A percentile compares a stretch with the other conserved stretches of the same genome.
Evolutionary conservation across 257 asterid species (phyloP).

Genomic region (Lithospermum erythrorhizon): DNA sequence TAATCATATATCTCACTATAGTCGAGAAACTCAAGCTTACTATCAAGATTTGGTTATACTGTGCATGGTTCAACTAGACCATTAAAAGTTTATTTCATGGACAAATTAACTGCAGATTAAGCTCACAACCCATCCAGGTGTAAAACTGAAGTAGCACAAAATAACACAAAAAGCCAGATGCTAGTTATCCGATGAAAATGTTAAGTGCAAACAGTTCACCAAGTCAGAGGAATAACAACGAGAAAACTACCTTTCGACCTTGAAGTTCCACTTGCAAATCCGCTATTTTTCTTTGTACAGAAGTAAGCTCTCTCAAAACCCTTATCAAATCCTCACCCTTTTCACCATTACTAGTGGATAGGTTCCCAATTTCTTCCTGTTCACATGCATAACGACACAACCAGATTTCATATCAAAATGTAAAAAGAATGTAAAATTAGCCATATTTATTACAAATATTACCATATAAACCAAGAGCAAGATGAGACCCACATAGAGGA

Average conservation of each 20-base stretch:
- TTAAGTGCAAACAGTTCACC: neutral
- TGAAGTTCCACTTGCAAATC: constrained; percentile 99
- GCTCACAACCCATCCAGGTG: neutral
- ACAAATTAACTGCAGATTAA: neutral
- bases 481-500: neutral
- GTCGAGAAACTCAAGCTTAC: too few species aligned
- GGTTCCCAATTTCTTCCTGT: constrained; percentile 70
- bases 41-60: too few species aligned
- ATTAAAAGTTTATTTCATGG: neutral
- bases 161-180: neutral
- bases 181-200: neutral
- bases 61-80: neutral
- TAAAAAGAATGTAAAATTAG: neutral
- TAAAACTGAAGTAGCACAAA: neutral
- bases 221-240: neutral
- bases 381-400: constrained; percentile 13
- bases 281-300: constrained; percentile 83
- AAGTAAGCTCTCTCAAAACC: constrained; percentile 81
- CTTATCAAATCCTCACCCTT: constrained; percentile 80
- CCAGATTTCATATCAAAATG: constrained; percentile 4
- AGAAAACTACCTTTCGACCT: constrained; percentile 73
- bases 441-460: neutral
- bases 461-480: neutral
- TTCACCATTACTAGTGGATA: constrained; percentile 42
- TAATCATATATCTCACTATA: too few species aligned